Percentiles rank a stretch among this genome's conserved stretches.
Conservation (phyloP, 169 alveolate genomes). For the Plasmodium coatneyi region DNA sequence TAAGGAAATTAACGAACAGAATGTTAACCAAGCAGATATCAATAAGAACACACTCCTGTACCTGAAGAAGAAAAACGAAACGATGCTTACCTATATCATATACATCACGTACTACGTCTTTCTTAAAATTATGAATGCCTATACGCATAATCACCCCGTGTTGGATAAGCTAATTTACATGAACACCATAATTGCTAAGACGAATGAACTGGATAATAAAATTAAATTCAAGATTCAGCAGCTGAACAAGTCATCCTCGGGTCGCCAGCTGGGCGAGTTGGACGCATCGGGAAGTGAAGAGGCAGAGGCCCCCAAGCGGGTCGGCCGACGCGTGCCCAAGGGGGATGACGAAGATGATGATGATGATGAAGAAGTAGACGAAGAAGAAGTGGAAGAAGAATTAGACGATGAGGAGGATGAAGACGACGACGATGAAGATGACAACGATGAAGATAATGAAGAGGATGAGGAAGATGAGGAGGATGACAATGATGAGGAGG, state of each 20-base stretch:
- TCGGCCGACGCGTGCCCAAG: neutral
- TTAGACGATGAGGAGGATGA: slow-evolving; percentile 3
- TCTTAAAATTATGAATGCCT: slow-evolving; percentile 77
- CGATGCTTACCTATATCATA: slow-evolving; percentile 78
- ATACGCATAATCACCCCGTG: slow-evolving; percentile 80
- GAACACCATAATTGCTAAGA: slow-evolving; percentile 66
- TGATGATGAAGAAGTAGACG: slow-evolving; percentile 51
- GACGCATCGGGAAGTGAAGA: neutral
- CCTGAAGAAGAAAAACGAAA: slow-evolving; percentile 79
- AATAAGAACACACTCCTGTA: slow-evolving; percentile 76
- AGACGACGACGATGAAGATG: neutral
- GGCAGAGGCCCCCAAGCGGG: neutral
- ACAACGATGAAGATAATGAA: neutral
- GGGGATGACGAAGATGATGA: slow-evolving; percentile 36
- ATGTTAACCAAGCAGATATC: slow-evolving; percentile 68
- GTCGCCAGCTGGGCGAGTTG: neutral
- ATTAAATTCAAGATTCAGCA: slow-evolving; percentile 73
- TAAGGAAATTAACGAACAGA: slow-evolving; percentile 67
- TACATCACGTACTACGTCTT: slow-evolving; percentile 79
- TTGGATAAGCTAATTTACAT: slow-evolving; percentile 77
- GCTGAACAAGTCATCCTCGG: slow-evolving; percentile 32
- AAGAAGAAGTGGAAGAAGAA: slow-evolving; percentile 32
- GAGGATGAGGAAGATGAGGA: neutral
- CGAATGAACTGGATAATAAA: slow-evolving; percentile 72
- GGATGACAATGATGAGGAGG: slow-evolving; percentile 20